Percentiles rank a stretch among this genome's conserved stretches.
Conservation (phyloP, 108 stramenopile species). For the Skeletonema grethae region DNA sequence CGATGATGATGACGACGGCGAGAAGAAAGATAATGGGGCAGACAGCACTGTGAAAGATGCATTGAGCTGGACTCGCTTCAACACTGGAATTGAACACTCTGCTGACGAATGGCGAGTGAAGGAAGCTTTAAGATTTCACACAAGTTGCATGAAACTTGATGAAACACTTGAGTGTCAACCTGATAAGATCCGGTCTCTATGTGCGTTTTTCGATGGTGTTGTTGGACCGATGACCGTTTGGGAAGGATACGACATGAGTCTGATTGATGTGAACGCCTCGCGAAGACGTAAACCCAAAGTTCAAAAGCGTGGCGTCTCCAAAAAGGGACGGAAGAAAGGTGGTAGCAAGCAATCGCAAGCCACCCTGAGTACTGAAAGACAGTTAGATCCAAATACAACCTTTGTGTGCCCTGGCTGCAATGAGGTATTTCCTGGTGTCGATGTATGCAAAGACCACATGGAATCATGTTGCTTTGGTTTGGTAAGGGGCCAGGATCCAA, state of each 20-base stretch:
- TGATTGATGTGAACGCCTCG: slow-evolving; percentile 7
- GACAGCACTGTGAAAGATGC: slow-evolving; percentile 15
- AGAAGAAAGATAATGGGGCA: slow-evolving; percentile 17
- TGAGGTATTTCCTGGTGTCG: neutral
- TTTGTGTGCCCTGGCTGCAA: neutral
- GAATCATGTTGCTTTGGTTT: slow-evolving; percentile 6
- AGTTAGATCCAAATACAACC: neutral
- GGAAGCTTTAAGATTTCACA: slow-evolving; percentile 60
- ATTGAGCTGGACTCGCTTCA: slow-evolving; percentile 13
- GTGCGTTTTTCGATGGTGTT: slow-evolving; percentile 59
- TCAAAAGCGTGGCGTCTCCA: neutral
- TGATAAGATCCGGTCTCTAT: slow-evolving; percentile 51
- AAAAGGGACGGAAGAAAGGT: neutral
- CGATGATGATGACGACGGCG: slow-evolving; percentile 7
- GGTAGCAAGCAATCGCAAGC: too few species aligned
- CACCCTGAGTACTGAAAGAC: too few species aligned
- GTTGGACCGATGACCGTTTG: slow-evolving; percentile 56
- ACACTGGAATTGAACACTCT: slow-evolving; percentile 13
- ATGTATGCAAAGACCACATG: neutral
- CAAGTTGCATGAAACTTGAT: slow-evolving; percentile 43
- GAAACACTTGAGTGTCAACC: slow-evolving; percentile 70
- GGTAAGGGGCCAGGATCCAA: neutral
- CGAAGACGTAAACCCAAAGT: slow-evolving; percentile 10
- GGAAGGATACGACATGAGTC: slow-evolving; percentile 44
- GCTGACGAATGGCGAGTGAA: slow-evolving; percentile 25